phyloP scores from a whole-genome alignment of 2,329 filamentous ascomycete species.

The Purpureocillium lavendulum region DNA sequence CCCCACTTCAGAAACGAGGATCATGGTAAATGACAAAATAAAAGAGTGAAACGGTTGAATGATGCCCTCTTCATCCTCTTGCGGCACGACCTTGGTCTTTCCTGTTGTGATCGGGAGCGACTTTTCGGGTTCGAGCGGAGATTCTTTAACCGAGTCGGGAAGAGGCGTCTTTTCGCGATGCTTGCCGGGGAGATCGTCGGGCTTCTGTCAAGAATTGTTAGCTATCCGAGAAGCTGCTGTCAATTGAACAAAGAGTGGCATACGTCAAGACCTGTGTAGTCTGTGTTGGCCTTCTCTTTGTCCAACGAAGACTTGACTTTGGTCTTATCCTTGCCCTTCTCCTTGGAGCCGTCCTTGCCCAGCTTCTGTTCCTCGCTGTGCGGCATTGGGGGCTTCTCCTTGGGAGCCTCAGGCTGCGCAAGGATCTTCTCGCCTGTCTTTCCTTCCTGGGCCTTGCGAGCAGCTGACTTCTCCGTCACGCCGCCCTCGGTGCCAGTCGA shows the following conservation, averaged over 20 bases:
- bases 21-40: constrained; percentile 90
- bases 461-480: constrained; percentile 79
- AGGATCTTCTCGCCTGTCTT: constrained; percentile 56
- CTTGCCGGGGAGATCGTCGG: constrained; percentile 69
- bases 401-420: constrained; percentile 75
- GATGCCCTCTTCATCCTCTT: constrained; percentile 47
- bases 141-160: constrained; percentile 56
- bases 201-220: constrained; percentile 50
- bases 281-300: constrained; percentile 26
- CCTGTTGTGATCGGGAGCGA: background rate
- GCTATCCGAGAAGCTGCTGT: background rate
- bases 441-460: constrained; percentile 58
- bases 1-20: constrained; percentile 90
- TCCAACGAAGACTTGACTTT: constrained; percentile 30
- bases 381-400: constrained; percentile 74
- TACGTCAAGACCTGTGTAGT: constrained; percentile 28
- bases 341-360: constrained; percentile 21
- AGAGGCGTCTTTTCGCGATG: constrained; percentile 67
- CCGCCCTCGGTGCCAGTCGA: constrained; percentile 85
- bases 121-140: constrained; percentile 44
- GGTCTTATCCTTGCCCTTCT: constrained; percentile 31
- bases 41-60: constrained; percentile 84
- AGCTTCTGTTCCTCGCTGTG: constrained; percentile 72
- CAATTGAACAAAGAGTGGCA: constrained; percentile 1
- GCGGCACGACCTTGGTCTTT: constrained; percentile 10